A percentile compares a stretch with the other conserved stretches of the same genome.
Conservation (phyloP, 306 rosid genomes). For the Fagus sylvatica region DNA sequence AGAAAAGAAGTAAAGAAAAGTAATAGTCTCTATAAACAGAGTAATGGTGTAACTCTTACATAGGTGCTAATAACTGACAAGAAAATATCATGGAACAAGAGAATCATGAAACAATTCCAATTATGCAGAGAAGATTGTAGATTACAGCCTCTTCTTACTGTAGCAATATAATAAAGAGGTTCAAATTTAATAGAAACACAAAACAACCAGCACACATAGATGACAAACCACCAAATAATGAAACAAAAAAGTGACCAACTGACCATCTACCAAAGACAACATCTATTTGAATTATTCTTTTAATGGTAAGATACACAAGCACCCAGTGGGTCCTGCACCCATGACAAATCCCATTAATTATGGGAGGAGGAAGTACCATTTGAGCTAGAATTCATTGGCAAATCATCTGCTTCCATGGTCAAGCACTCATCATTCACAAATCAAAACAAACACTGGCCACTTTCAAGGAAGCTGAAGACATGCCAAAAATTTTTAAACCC, state of each 20-base stretch:
- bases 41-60: not conserved
- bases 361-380: no score
- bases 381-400: no score
- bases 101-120: not conserved
- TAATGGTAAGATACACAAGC: not conserved
- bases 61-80: not conserved
- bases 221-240: not conserved
- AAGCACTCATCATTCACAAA: not conserved
- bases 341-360: no score
- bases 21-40: no score
- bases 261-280: not conserved
- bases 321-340: no score
- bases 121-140: not conserved
- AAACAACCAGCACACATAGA: not conserved
- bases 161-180: not conserved
- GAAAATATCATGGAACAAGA: not conserved
- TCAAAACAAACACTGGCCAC: not conserved
- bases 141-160: not conserved
- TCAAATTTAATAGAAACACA: not conserved
- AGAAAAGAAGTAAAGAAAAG: no score
- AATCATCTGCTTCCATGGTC: not conserved
- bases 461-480: not conserved
- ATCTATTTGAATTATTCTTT: not conserved
- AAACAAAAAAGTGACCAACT: not conserved
- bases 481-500: not conserved